These are phyloP conservation scores for Phytophthora lateralis DNA, from an alignment of 352 stramenopile species.

Conservation along the genomic window DNA sequence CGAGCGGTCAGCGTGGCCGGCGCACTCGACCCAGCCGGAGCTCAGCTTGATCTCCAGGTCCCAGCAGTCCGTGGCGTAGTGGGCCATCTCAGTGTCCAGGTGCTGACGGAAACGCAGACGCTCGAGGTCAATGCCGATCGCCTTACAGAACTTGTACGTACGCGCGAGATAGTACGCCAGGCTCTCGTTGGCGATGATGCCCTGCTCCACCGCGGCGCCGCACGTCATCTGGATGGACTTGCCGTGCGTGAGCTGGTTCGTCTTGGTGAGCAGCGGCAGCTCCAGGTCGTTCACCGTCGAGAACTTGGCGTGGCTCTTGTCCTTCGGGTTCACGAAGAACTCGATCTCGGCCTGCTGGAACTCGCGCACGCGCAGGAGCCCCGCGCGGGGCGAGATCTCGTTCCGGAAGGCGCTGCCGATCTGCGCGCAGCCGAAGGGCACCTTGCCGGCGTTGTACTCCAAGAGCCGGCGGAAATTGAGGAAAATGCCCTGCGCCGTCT, in stretches of 20 bases:
- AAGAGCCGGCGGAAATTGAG: slow-evolving; percentile 99
- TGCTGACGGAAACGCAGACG: slow-evolving; percentile 99
- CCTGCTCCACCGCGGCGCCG: slow-evolving; percentile 90
- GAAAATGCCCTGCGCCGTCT: slow-evolving; percentile 99
- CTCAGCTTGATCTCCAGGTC: slow-evolving; percentile 98
- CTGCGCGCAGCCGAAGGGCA: slow-evolving; percentile 85
- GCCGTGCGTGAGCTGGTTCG: slow-evolving; percentile 96
- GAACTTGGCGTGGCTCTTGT: slow-evolving; percentile 99
- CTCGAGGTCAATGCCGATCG: slow-evolving; percentile 93
- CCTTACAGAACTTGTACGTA: slow-evolving; percentile 96
- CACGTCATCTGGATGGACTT: slow-evolving; percentile 95
- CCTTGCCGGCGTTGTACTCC: slow-evolving; percentile 97
- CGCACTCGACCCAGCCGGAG: slow-evolving; percentile 99
- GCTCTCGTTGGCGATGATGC: slow-evolving; percentile 98
- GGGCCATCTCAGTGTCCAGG: slow-evolving; percentile 99
- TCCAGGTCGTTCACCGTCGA: slow-evolving; percentile 72
- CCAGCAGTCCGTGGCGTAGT: slow-evolving; percentile 99
- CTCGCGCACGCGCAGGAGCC: slow-evolving; percentile 97
- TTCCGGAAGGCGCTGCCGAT: slow-evolving; percentile 93
- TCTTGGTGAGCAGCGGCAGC: slow-evolving; percentile 93
- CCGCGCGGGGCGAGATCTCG: slow-evolving; percentile 97
- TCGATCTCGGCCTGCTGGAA: slow-evolving; percentile 99
- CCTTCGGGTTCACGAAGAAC: slow-evolving; percentile 98
- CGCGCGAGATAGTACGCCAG: slow-evolving; percentile 99
- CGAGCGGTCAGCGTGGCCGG: slow-evolving; percentile 97